Percentiles rank a stretch among this genome's conserved stretches.
phyloP scores from a whole-genome alignment of 176 grass and related monocot species.

The Juncus effusus region DNA sequence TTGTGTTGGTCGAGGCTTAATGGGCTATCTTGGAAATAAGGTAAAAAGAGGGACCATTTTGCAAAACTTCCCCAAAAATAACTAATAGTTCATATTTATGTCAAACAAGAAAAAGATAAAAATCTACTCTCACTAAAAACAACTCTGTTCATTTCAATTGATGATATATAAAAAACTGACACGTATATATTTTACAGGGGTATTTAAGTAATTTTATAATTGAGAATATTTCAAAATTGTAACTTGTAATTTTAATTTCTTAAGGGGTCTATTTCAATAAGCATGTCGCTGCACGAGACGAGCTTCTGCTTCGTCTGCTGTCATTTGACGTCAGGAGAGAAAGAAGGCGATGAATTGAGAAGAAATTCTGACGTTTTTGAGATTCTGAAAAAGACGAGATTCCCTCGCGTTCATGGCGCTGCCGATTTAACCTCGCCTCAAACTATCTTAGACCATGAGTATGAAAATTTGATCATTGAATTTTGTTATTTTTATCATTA shows the following conservation, averaged over 20 bases:
- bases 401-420: constrained; percentile 47
- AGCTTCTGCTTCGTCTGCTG: constrained; percentile 89
- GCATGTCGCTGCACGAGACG: constrained; percentile 90
- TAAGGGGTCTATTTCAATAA: constrained; percentile 98
- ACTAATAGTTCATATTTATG: not conserved
- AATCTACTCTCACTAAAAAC: too few species aligned
- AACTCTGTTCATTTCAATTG: too few species aligned
- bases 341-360: constrained; percentile 85
- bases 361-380: constrained; percentile 89
- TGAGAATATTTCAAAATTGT: constrained; percentile 17
- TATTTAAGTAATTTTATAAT: constrained; percentile 12
- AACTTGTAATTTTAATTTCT: constrained; percentile 8
- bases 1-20: constrained; percentile 86
- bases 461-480: too few species aligned
- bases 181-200: not conserved
- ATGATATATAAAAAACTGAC: too few species aligned
- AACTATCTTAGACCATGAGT: constrained; percentile 94
- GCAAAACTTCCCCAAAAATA: not conserved
- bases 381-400: constrained; percentile 83
- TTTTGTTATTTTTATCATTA: not conserved
- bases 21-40: constrained; percentile 99
- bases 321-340: constrained; percentile 90
- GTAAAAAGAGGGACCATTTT: constrained; percentile 29
- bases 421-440: constrained; percentile 65
- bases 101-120: too few species aligned